Base-by-base conservation (phyloP, 208 protist species). In the Trypanosoma rangeli region DNA sequence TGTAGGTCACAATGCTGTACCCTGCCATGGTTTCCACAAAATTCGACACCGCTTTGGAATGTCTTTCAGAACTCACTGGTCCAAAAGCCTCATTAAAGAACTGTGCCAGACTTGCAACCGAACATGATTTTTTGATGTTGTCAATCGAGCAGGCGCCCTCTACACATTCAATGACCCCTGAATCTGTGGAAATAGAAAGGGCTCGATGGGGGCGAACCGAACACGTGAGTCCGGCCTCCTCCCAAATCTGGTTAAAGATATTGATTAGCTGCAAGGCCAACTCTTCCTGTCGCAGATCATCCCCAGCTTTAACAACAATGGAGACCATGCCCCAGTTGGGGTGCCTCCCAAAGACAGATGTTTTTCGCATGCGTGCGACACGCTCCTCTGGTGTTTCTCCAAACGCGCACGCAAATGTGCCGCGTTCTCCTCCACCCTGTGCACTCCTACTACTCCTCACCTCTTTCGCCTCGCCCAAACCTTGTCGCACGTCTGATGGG, bases 11-110 rank as follows among this genome's bases (percentile, higher is more conserved):
- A 54, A 98, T 78, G 56, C 95, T 97, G 76, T 98, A 99, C 24
- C 89, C 97, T 13, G 96, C 97, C 80, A 98, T 87, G 53, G 85
- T 93, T 77, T 98, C 92, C 10, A 97, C 81, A 86, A 98, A 99
- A 78, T 97, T 96, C 53, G 79, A 67, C 70, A 97, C 89, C 20
- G 94, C 94, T 16, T 61, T 60, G 7, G 49, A 70, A 61, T 92
- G 96, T n/a, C 50, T 48, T 28, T 70, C 66, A 13, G 86, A 89
- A 37, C 77, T 77, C 48, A 84, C 78, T 49, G 78, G 77, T 20
- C 82, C 89, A 74, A 90, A 98, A 33, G 83, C 87, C 22, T 83
- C 72, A 29, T 70, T 70, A 76, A 89, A 97, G 68, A 94, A 97
- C 44, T 93, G 76, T 54, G 85, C 64, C 28, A 98, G 74, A 64